Base-by-base conservation (phyloP, 1,284 basidiomycete genomes). In the Mycena citricolor region DNA sequence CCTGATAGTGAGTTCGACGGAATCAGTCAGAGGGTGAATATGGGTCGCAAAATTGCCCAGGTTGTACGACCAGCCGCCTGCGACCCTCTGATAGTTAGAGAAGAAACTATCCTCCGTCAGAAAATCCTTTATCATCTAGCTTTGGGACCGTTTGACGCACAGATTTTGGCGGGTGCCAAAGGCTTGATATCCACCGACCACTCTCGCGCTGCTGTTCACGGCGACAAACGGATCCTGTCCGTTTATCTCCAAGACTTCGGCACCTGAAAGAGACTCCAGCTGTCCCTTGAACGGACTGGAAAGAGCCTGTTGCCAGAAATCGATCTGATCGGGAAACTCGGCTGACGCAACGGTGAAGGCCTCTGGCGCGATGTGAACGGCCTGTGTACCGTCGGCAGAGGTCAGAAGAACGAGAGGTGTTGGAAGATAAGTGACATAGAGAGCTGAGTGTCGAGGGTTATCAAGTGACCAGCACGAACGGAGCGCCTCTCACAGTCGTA, bases 41-140 rank as follows among this genome's bases (percentile, higher is more conserved):
- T 76, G 70, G 47, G 77, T 74, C 1, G 79, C 80, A 57, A 83
- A 83, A 47, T 82, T 76, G 13, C 80, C 80, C 71, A 82, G 68
- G 47, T 70, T 57, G 52, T 84, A 84, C 3, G 62, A 69, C 78
- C 79, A 82, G 4, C 73, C 71, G 7, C 55, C 54, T 4, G 67
- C 57, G 10, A 56, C 60, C 16, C 62, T 49, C 21, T 63, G 60
- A 43, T 74, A 74, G 39, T 58, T 72, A 5, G 71, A 58, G 57
- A 73, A 74, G 55, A 70, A 74, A 6, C 70, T 73, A 30, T 33
- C 21, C 21, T n/a, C 11, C 17, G 34, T 4, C 16, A 21, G 33
- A 7, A 8, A 20, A 8, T 7, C 5, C 6, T 17, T 8, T 10
- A 11, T 29, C 11, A 11, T n/a, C 11, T 29, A 29, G 26, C 26